Evolutionary conservation across 345 rosid genomes (phyloP).

Genomic region (Bruguiera sexangula): DNA sequence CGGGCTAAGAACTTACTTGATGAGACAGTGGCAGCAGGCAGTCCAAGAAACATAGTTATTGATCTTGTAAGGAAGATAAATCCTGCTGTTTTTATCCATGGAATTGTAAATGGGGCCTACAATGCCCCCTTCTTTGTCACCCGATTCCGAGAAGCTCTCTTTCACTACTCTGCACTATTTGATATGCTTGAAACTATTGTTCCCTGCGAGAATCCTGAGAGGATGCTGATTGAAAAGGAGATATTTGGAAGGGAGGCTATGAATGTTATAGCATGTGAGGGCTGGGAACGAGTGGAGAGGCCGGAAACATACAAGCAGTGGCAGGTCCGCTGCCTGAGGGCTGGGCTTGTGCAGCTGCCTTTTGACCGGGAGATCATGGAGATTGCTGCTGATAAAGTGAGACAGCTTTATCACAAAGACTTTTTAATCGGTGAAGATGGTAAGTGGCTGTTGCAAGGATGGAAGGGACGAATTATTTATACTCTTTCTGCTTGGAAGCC

Average conservation of each 20-base stretch:
- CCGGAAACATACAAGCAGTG: conserved; percentile 28
- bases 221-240: conserved; percentile 19
- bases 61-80: conserved; percentile 12
- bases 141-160: conserved; percentile 23
- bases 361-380: conserved; percentile 14
- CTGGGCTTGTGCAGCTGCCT: conserved; percentile 20
- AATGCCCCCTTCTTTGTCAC: conserved; percentile 25
- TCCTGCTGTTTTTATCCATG: conserved; percentile 24
- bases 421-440: conserved; percentile 24
- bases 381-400: background rate
- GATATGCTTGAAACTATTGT: conserved; percentile 14
- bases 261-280: conserved; percentile 29
- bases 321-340: conserved; percentile 19
- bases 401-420: conserved; percentile 8
- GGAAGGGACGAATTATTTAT: conserved; percentile 22
- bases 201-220: conserved; percentile 11
- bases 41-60: conserved; percentile 17
- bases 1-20: conserved; percentile 25
- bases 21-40: conserved; percentile 20
- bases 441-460: conserved; percentile 27
- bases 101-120: conserved; percentile 23
- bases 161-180: conserved; percentile 24
- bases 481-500: conserved; percentile 15
- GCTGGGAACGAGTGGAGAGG: conserved; percentile 22
- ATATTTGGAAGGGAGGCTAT: conserved; percentile 20